Conservation (phyloP, 257 asterid genomes). For the Solanum virginianum region DNA sequence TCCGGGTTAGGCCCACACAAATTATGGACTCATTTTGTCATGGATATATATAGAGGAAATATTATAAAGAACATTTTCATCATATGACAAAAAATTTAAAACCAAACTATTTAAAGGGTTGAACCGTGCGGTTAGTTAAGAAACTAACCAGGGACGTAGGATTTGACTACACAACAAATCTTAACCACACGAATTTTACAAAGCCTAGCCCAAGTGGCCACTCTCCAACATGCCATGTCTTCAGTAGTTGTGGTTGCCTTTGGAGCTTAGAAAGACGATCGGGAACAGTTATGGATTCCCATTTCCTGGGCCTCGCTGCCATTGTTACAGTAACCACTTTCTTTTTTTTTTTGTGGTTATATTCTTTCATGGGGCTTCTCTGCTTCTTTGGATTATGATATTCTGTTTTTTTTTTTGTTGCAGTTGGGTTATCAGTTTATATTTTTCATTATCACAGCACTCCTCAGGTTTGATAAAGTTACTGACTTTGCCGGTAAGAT, state of each 20-base stretch:
- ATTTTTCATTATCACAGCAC: constrained; percentile 84
- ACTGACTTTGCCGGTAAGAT: constrained; percentile 87
- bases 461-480: constrained; percentile 77
- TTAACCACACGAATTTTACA: background rate
- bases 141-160: background rate
- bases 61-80: too few relatives aligned
- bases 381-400: background rate
- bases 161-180: background rate
- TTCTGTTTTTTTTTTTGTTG: constrained; percentile 12
- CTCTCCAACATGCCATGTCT: background rate
- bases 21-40: background rate
- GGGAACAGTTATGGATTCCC: constrained; percentile 80
- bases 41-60: background rate
- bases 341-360: background rate
- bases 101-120: background rate
- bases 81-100: too few relatives aligned
- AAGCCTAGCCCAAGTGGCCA: background rate
- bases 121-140: background rate
- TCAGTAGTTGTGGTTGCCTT: background rate
- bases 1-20: background rate
- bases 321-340: constrained; percentile 57
- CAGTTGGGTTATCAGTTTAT: constrained; percentile 78
- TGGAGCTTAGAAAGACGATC: constrained; percentile 1
- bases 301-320: constrained; percentile 84
- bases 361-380: background rate